Evolutionary conservation across 352 stramenopile species (phyloP), one percentile per base, ranked within the genome.

Genomic region (Globisporangium perplexum): DNA sequence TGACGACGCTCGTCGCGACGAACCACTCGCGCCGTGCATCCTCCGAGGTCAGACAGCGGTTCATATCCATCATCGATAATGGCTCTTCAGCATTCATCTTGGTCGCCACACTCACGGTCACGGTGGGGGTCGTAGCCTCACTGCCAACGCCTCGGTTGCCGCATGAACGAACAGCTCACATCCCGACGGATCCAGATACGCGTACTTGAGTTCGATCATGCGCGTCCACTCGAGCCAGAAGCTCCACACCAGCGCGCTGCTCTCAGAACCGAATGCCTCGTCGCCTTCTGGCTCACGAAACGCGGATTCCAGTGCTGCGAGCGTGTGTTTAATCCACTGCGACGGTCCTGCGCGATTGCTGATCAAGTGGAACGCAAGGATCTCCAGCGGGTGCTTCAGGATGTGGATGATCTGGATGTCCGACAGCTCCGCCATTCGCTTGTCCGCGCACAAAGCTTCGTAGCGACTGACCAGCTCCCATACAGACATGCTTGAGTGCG

Each of bases 121-220:
- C 26, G 26, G 14, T 17, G 33, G 33, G 14, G 31, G 11, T 38
- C 31, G 14, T 12, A 39, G 14, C 14, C 33, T 12, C 7, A 5
- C 48, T 18, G 42, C 28, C 11, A 65, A 10, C 15, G 36, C 24
- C 2, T 51, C 28, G 3, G 47, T 62, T 24, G 39, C 41, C 15
- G 54, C 53, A 7, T 20, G 26, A 20, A 59, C 18, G 30, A 63
- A 43, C 28, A 54, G 53, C 26, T 38, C 50, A 17, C 73, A 81
- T 11, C 71, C 57, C 18, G 57, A 36, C 18, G 48, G 55, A 15
- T 73, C 53, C 12, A 77, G n/a, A 33, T 74, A 77, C 54, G 71
- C 73, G 41, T 77, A 79, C 49, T 70, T 83, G 47, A 81, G 56
- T 23, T 72, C 38, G 63, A 83, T 77, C 42, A 72, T 65, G 44